A percentile compares a stretch with the other conserved stretches of the same genome.
These are phyloP conservation scores for Kodamaea alishanica DNA, from an alignment of 1,139 yeast species.

Conservation along the genomic window DNA sequence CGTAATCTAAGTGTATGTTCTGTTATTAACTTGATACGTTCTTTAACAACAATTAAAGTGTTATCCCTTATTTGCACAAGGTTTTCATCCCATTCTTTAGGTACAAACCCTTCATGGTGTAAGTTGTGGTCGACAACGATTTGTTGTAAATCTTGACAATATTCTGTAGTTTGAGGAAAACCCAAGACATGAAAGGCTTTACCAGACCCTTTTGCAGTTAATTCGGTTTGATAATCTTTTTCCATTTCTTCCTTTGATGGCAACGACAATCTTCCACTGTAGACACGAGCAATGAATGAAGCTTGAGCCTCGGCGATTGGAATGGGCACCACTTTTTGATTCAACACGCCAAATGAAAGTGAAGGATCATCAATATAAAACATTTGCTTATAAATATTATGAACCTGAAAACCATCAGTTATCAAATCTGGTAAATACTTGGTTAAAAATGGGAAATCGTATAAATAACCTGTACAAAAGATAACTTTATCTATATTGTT, in stretches of 20 bases:
- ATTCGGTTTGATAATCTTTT: constrained; percentile 17
- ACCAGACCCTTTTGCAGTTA: constrained; percentile 22
- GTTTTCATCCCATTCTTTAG: constrained; percentile 25
- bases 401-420: constrained; percentile 31
- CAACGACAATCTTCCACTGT: constrained; percentile 36
- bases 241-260: constrained; percentile 35
- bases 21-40: constrained; percentile 17
- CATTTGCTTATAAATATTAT: constrained; percentile 39
- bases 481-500: constrained; percentile 35
- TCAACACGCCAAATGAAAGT: constrained; percentile 35
- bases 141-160: constrained; percentile 22
- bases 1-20: constrained; percentile 20
- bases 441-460: constrained; percentile 40
- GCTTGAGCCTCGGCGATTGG: constrained; percentile 48
- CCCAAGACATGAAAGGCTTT: constrained; percentile 25
- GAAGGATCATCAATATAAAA: constrained; percentile 46
- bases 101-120: constrained; percentile 21
- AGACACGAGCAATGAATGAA: constrained; percentile 40
- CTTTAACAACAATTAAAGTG: constrained; percentile 19
- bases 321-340: constrained; percentile 44
- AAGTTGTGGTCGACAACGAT: constrained; percentile 18
- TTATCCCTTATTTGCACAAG: constrained; percentile 16
- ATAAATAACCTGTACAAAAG: constrained; percentile 50
- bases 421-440: constrained; percentile 24
- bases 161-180: constrained; percentile 31